Evolutionary conservation across 2,329 filamentous ascomycete species (phyloP), one percentile per base, ranked within the genome.

Genomic region (Trichoderma breve): DNA sequence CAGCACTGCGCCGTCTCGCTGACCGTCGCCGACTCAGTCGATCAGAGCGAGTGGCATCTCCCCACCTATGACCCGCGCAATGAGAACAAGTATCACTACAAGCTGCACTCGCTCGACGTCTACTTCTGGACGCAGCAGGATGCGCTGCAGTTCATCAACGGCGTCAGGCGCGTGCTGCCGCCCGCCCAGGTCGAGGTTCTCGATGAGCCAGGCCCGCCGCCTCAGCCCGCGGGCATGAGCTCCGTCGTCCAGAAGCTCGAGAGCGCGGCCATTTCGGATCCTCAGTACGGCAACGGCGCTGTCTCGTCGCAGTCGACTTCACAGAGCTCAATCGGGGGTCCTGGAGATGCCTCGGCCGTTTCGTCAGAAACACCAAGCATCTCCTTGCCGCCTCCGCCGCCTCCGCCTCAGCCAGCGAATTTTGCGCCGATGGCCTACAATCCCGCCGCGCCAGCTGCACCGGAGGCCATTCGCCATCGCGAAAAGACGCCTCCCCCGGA

Each of bases 401-500:
- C 80, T 58, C 82, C 80, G 57, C 57, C 57, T 34, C 57, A 58
- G 55, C 55, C 84, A n/a, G 76, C 83, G 39, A 85, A 77, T 76
- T 91, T 90, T 75, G 84, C 82, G 8, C 91, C 91, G 0, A 89
- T 93, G 83, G 88, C 91, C 3, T 95, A 95, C 78, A 95, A 95
- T 78, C 93, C 93, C 3, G 92, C 93, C 0, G 92, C 92, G 1
- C 93, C 93, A 5, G 86, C 92, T 0, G 91, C 92, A 0, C 92
- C 92, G 0, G 92, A 95, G 79, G 85, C 88, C 26, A 89, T 94
- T 66, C 84, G 87, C 24, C 89, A 93, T 79, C 87, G 93, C 62
- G 93, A 95, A 80, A 94, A 94, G 85, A 95, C 93, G 0, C 93
- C 92, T 2, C 92, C 93, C 4, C 91, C 91, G 4, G 88, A 90